Evolutionary conservation across 306 rosid species (phyloP).

Genomic region (Rosa persica): DNA sequence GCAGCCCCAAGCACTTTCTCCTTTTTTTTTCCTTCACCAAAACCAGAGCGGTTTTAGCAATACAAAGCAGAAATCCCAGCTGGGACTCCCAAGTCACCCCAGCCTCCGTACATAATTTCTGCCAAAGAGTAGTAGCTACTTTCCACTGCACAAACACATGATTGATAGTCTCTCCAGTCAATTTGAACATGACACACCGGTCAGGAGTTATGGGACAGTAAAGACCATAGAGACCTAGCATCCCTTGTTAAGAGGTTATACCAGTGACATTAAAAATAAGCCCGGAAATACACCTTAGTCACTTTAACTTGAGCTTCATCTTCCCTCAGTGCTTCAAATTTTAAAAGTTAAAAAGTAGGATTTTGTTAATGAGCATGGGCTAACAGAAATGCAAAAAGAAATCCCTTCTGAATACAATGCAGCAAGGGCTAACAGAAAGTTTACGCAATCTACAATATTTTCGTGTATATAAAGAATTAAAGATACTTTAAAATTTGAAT

Average conservation of each 20-base stretch:
- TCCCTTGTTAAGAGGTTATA: neutral
- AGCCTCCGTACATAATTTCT: neutral
- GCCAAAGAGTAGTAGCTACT: neutral
- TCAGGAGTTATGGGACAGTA: too few species aligned
- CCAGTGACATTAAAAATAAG: neutral
- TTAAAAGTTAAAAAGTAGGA: too few species aligned
- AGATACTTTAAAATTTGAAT: too few species aligned
- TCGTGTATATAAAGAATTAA: neutral
- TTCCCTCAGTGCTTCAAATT: neutral
- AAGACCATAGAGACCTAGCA: neutral
- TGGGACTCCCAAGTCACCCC: neutral
- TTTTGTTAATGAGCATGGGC: neutral
- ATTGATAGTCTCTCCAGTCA: neutral
- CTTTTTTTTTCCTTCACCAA: too few species aligned
- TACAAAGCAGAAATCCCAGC: neutral
- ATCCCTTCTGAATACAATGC: neutral
- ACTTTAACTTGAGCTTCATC: neutral
- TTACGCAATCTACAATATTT: neutral
- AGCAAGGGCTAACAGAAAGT: neutral
- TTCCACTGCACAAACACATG: neutral
- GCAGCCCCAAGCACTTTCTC: too few species aligned
- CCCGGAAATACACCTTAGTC: neutral
- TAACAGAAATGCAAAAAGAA: neutral
- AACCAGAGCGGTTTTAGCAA: too few species aligned
- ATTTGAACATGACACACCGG: neutral